Evolutionary conservation across 2,329 filamentous ascomycete genomes (phyloP).

Genomic region (Pseudogymnoascus sp.): DNA sequence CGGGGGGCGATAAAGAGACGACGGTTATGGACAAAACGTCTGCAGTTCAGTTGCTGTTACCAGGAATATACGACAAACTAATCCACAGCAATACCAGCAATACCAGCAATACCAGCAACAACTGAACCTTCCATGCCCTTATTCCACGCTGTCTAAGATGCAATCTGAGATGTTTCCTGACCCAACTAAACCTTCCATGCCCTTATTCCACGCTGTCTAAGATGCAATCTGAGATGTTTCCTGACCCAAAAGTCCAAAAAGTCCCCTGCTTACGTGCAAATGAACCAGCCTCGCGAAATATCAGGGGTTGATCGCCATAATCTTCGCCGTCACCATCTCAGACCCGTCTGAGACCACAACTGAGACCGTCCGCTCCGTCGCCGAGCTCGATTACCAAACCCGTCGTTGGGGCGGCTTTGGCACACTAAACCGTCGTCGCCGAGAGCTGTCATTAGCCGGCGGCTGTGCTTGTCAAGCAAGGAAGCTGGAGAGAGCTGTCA

Average conservation of each 20-base stretch:
- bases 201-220: neutral
- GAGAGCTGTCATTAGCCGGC: neutral
- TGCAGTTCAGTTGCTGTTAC: neutral
- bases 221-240: neutral
- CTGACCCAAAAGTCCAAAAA: neutral
- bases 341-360: neutral
- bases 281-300: neutral
- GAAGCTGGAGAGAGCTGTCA: neutral
- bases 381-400: neutral
- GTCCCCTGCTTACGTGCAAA: too few species aligned
- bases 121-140: too few species aligned
- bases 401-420: neutral
- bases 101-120: too few species aligned
- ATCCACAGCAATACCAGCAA: too few species aligned
- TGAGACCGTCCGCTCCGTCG: neutral
- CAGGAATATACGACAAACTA: too few species aligned
- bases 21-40: neutral
- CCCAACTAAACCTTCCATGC: too few species aligned
- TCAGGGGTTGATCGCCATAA: neutral
- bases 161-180: neutral
- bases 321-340: neutral
- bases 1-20: neutral
- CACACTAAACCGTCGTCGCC: neutral
- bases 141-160: neutral
- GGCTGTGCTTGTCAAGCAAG: neutral